Evolutionary conservation across 1,284 basidiomycete species (phyloP).

Genomic region (Cutaneotrichosporon cavernicola): DNA sequence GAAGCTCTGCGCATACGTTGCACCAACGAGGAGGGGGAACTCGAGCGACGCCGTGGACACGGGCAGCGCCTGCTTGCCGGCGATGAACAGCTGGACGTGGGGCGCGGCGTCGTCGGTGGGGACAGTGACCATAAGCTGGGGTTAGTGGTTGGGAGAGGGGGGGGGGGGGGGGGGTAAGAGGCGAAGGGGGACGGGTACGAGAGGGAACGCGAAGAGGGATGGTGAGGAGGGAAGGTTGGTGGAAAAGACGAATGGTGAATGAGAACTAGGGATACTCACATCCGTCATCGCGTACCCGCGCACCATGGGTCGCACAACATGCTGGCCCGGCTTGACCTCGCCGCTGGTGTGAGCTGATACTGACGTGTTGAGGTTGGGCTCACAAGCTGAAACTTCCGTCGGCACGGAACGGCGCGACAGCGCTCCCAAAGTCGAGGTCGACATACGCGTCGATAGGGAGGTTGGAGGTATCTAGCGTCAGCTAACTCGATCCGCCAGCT

Average conservation of each 20-base stretch:
- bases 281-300: slow-evolving; percentile 25
- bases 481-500: neutral
- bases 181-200: too few relatives aligned
- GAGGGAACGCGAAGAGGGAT: too few relatives aligned
- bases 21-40: slow-evolving; percentile 63
- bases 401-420: slow-evolving; percentile 31
- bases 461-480: slow-evolving; percentile 14
- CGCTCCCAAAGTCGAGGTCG: slow-evolving; percentile 34
- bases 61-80: slow-evolving; percentile 61
- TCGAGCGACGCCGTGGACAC: slow-evolving; percentile 64
- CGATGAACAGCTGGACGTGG: slow-evolving; percentile 62
- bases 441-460: slow-evolving; percentile 35
- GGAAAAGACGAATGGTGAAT: too few relatives aligned
- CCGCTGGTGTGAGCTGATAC: neutral
- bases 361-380: slow-evolving; percentile 11
- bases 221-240: too few relatives aligned
- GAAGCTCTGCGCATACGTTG: slow-evolving; percentile 66
- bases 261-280: neutral
- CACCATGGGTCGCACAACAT: slow-evolving; percentile 40
- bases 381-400: slow-evolving; percentile 46
- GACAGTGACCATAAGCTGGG: slow-evolving; percentile 36
- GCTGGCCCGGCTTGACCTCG: slow-evolving; percentile 26
- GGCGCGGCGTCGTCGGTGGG: slow-evolving; percentile 18
- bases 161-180: too few relatives aligned
- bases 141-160: neutral